These are phyloP conservation scores for Flueggea neowawraea DNA, from an alignment of 441 rosid species.

Conservation along the genomic window DNA sequence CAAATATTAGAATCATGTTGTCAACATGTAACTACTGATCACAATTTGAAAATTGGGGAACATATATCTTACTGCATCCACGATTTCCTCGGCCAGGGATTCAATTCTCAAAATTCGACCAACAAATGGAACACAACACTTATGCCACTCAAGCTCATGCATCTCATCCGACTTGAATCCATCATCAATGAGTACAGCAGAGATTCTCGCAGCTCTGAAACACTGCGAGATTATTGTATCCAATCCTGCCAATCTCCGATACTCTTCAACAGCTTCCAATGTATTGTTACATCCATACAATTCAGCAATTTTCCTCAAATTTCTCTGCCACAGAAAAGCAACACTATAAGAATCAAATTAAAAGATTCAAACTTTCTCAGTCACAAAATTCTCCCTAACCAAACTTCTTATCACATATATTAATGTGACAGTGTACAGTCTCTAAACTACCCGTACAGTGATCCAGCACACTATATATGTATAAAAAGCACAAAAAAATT, in stretches of 20 bases:
- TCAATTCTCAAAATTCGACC: conserved; percentile 87
- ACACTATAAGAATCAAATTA: neutral
- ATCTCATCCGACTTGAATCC: conserved; percentile 75
- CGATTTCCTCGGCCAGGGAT: conserved; percentile 75
- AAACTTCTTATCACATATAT: neutral
- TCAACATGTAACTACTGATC: neutral
- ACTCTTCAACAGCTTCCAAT: conserved; percentile 58
- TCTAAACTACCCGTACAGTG: too few relatives aligned
- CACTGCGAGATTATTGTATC: conserved; percentile 50
- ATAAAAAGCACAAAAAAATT: too few relatives aligned
- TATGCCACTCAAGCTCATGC: conserved; percentile 73
- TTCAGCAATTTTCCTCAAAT: conserved; percentile 68
- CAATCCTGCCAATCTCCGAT: conserved; percentile 59
- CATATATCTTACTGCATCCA: conserved; percentile 43
- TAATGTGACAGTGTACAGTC: too few relatives aligned
- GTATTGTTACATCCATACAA: conserved; percentile 71
- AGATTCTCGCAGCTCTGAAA: conserved; percentile 67
- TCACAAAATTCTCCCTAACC: neutral
- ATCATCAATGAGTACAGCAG: conserved; percentile 84
- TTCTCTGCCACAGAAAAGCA: conserved; percentile 49
- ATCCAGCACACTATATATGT: too few relatives aligned
- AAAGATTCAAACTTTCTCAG: neutral
- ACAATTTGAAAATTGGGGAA: conserved; percentile 2
- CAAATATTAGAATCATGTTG: neutral
- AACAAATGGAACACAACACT: conserved; percentile 51